Evolutionary conservation across 2,329 filamentous ascomycete genomes (phyloP), one percentile per base, ranked within the genome.

Genomic region (Ophiosphaerella korrae): DNA sequence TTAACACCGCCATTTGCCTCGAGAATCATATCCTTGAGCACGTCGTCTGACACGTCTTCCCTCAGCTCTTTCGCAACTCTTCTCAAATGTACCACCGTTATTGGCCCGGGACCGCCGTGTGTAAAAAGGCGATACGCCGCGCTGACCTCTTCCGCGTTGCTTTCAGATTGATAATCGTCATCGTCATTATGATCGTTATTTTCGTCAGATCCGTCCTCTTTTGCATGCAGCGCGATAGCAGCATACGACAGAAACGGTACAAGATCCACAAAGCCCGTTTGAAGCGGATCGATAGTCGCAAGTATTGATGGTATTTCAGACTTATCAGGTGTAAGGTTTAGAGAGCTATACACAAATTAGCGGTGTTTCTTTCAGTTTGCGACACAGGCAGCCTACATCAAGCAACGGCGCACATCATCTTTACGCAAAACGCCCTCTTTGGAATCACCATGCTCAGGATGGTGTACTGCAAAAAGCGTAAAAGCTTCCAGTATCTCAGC

Each of bases 401-500:
- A 63, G 50, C 77, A 79, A 32, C 78, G 68, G 16, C 77, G 74
- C 57, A 80, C 74, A 54, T 81, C 78, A 43, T 76, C 70, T 7
- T 66, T 70, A 12, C 70, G 67, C 40, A 80, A 63, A 1, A 76
- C 74, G 14, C 74, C 75, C 45, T 76, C 72, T 67, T 90, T 90
- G 64, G 92, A 87, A 44, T 88, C 84, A 16, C 86, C 81, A 73
- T 71, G 84, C 32, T 87, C 84, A n/a, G 73, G 68, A 40, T 75
- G 71, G 11, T 66, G 60, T 7, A 74, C 58, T 42, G 74, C 79
- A 72, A 97, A 99, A 7, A 97, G 82, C 18, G 84, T 81, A 74
- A 94, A 97, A 12, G 92, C 92, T 74, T 97, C 92, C 66, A 85
- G 87, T 69, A 99, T 96, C 76, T 97, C 92, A 62, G 84, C 82